phyloP scores from a whole-genome alignment of 495 filamentous ascomycete genomes.

The Aspergillus campestris region DNA sequence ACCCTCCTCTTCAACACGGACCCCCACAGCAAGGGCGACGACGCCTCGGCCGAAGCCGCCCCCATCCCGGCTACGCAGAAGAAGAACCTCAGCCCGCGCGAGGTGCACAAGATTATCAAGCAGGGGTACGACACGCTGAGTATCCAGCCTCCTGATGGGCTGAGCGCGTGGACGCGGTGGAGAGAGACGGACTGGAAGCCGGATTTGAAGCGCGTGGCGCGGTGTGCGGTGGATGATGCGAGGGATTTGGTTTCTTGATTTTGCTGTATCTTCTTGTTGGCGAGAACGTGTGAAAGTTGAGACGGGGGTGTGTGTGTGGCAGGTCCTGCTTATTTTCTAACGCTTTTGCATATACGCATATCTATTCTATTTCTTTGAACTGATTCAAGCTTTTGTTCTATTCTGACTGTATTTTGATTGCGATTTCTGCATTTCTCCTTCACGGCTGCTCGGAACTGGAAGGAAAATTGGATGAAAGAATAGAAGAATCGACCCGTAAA shows the following conservation, averaged over 20 bases:
- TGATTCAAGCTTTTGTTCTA: too few species aligned
- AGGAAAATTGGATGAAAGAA: too few species aligned
- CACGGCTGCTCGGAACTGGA: too few species aligned
- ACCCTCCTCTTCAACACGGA: conserved; percentile 63
- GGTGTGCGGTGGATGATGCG: conserved; percentile 55
- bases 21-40: conserved; percentile 23
- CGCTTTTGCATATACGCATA: too few species aligned
- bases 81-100: conserved; percentile 66
- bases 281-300: too few species aligned
- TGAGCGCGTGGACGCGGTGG: conserved; percentile 66
- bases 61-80: conserved; percentile 30
- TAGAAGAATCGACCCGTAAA: too few species aligned
- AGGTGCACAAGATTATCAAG: conserved; percentile 88
- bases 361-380: too few species aligned
- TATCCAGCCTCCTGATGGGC: conserved; percentile 73
- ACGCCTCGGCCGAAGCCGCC: conserved; percentile 18
- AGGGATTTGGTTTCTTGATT: conserved; percentile 29
- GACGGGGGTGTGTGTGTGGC: too few species aligned
- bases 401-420: too few species aligned
- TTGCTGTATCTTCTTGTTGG: background rate
- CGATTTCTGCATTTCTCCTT: too few species aligned
- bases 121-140: conserved; percentile 90
- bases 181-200: conserved; percentile 61
- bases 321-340: too few species aligned
- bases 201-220: conserved; percentile 76